These are phyloP conservation scores for Cryptosporidium canis DNA, from an alignment of 169 alveolate species.

Conservation along the genomic window DNA sequence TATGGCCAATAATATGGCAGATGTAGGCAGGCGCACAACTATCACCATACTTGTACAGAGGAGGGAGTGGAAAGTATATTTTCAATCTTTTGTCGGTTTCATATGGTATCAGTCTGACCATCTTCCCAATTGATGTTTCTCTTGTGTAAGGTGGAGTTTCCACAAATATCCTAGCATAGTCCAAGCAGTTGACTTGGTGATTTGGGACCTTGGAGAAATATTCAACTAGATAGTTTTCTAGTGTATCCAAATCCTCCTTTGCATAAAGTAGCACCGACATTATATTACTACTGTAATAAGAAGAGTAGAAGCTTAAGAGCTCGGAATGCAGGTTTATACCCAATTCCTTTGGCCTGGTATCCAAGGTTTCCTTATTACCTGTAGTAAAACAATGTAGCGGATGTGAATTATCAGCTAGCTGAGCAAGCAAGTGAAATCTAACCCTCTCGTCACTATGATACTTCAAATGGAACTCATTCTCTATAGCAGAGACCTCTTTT, in stretches of 20 bases:
- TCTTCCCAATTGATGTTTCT: slow-evolving; percentile 20
- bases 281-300: slow-evolving; percentile 73
- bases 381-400: slow-evolving; percentile 74
- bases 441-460: slow-evolving; percentile 65
- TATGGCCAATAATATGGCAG: slow-evolving; percentile 32
- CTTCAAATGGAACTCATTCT: slow-evolving; percentile 77
- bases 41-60: slow-evolving; percentile 6
- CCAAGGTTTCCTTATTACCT: slow-evolving; percentile 75
- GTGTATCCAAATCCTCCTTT: slow-evolving; percentile 6
- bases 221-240: slow-evolving; percentile 24
- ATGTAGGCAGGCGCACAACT: slow-evolving; percentile 59
- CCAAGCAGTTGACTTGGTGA: slow-evolving; percentile 19
- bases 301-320: slow-evolving; percentile 60
- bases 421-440: slow-evolving; percentile 43
- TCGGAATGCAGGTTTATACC: slow-evolving; percentile 74
- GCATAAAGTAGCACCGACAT: slow-evolving; percentile 69
- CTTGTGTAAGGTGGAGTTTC: slow-evolving; percentile 58
- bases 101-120: slow-evolving; percentile 31
- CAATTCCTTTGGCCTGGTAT: slow-evolving; percentile 51
- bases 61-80: slow-evolving; percentile 60
- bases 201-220: slow-evolving; percentile 49
- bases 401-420: slow-evolving; percentile 43
- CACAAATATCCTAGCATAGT: slow-evolving; percentile 5
- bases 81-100: slow-evolving; percentile 60
- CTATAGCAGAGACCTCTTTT: slow-evolving; percentile 86